Conservation (phyloP, 768 basidiomycete genomes). For the Pleurotus ostreatus region DNA sequence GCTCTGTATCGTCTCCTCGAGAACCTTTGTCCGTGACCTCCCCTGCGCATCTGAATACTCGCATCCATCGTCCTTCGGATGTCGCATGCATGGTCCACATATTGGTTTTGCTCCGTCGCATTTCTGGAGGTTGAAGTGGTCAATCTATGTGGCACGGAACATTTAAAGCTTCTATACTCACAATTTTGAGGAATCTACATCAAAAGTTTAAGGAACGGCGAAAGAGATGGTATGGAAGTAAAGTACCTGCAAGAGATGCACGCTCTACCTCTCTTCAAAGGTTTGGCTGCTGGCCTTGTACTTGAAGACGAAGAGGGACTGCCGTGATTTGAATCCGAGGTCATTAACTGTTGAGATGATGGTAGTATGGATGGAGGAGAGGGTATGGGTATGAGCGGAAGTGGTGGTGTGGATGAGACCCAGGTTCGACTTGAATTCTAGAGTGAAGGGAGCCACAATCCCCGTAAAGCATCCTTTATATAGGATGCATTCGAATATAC, state of each 20-base stretch:
- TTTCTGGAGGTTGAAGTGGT: constrained; percentile 31
- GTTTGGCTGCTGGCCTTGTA: constrained; percentile 24
- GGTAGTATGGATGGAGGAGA: not conserved
- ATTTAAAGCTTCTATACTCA: constrained; percentile 20
- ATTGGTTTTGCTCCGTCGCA: constrained; percentile 64
- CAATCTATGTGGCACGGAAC: too few species aligned
- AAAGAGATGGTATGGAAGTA: not conserved
- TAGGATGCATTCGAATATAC: constrained; percentile 1
- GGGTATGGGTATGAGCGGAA: too few species aligned
- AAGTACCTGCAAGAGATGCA: constrained; percentile 50
- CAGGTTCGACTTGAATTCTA: not conserved
- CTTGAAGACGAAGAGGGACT: constrained; percentile 6
- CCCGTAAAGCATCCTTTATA: constrained; percentile 4
- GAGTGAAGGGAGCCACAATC: not conserved
- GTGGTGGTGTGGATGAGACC: not conserved
- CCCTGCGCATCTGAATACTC: constrained; percentile 66
- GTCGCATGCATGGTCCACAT: constrained; percentile 59
- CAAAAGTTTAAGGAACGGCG: constrained; percentile 6
- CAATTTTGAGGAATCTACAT: constrained; percentile 46
- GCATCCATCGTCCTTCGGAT: constrained; percentile 62
- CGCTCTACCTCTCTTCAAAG: constrained; percentile 50
- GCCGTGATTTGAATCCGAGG: constrained; percentile 2
- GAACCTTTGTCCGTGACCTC: constrained; percentile 52
- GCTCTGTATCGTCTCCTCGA: constrained; percentile 56
- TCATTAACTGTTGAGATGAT: constrained; percentile 2